These are phyloP conservation scores for Claviceps spartinae DNA, from an alignment of 2,329 filamentous ascomycete species.

Conservation along the genomic window DNA sequence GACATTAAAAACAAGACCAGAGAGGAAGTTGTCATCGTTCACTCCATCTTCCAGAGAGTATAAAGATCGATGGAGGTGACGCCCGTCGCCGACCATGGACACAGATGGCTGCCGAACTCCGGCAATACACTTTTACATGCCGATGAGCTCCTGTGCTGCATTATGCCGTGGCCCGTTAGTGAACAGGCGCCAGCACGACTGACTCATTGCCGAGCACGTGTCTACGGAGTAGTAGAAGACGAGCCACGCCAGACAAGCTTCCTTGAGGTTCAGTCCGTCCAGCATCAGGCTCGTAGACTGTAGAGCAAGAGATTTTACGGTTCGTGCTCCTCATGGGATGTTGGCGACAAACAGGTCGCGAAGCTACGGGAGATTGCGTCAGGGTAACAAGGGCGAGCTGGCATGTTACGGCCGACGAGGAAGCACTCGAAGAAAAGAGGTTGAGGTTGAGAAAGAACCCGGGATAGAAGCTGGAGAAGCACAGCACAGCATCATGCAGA, in stretches of 20 bases:
- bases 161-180: neutral
- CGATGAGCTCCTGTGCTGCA: neutral
- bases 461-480: no score
- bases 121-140: neutral
- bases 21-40: no score
- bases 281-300: neutral
- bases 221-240: no score
- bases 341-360: neutral
- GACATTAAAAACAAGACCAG: no score
- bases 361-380: neutral
- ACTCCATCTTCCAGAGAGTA: no score
- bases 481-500: no score
- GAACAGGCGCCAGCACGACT: neutral
- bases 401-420: conserved; percentile 1
- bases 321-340: no score
- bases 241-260: neutral
- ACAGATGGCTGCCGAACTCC: neutral
- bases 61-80: no score
- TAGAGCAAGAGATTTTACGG: neutral
- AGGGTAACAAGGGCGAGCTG: neutral
- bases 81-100: no score
- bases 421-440: neutral
- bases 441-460: no score
- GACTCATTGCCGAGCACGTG: neutral
- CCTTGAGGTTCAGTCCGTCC: neutral